phyloP scores from a whole-genome alignment of 371 early-diverging fungal genomes.

The Mortierella sp. region DNA sequence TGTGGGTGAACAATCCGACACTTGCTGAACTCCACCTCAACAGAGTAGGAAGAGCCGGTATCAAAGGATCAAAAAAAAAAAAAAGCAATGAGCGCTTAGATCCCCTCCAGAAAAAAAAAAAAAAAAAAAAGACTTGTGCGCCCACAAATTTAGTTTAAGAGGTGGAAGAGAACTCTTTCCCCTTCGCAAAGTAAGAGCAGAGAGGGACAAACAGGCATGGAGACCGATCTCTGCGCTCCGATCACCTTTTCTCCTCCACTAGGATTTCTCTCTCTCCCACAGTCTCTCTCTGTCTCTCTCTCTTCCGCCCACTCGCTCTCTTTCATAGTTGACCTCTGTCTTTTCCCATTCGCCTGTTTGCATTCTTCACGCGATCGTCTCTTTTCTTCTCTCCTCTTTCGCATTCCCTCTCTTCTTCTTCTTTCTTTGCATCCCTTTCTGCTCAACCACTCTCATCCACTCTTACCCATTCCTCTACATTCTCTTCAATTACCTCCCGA shows the following conservation, averaged over 20 bases:
- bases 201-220: slow-evolving; percentile 18
- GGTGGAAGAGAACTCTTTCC: background rate
- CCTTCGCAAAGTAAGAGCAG: background rate
- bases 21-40: too few relatives aligned
- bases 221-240: slow-evolving; percentile 51
- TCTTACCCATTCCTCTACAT: background rate
- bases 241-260: slow-evolving; percentile 10
- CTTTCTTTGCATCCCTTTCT: background rate
- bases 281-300: background rate
- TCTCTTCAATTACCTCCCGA: background rate
- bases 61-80: too few relatives aligned
- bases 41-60: too few relatives aligned
- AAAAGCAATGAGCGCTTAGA: too few relatives aligned
- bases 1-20: too few relatives aligned
- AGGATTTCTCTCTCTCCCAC: background rate
- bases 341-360: too few relatives aligned
- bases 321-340: too few relatives aligned
- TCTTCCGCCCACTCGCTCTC: too few relatives aligned
- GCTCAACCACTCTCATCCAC: background rate
- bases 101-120: too few relatives aligned
- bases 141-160: too few relatives aligned
- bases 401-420: background rate
- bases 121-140: too few relatives aligned
- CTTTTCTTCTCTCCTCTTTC: background rate
- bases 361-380: background rate